Evolutionary conservation across 345 rosid genomes (phyloP), one percentile per base, ranked within the genome.

Genomic region (Salix udensis): DNA sequence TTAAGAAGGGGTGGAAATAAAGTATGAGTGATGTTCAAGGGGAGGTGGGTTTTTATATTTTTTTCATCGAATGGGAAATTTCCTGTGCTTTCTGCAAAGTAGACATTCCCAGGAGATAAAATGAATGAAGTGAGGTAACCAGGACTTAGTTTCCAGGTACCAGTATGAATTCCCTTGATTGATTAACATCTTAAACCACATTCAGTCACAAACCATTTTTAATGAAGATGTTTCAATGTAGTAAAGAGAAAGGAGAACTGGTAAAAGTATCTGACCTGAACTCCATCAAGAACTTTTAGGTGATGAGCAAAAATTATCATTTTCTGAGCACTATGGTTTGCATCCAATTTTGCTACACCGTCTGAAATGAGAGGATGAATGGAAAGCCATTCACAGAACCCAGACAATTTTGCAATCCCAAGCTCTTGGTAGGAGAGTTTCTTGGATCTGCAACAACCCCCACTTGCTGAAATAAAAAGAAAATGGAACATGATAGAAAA

Each of bases 221-320:
- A 23, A 42, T 37, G 24, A 64, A 65, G 36, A 50, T 34, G 36
- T 71, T 10, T 30, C 61, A 60, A 62, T 46, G 16, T 60, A 73
- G 70, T 24, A 55, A 34, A 31, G n/a, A 71, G 42, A 8, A 55
- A 15, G 34, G 52, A 50, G 4, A 26, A 70, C 40, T 34, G 15
- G 31, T 23, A 68, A 9, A 40, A 74, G 61, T 75, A 55, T 78
- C 86, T 82, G 65, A 95, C 98, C 92, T 95, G 97, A 76, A 95
- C 84, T 72, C 96, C 88, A 84, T 95, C 89, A 67, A 95, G 93
- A 87, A 95, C 98, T 88, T 88, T 93, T 79, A 87, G 97, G 80
- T 95, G 98, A 86, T 95, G 97, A 65, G 91, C 98, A 86, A 95
- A 95, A 82, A 95, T 85, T 71, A 95, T 86, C 97, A 90, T 95